phyloP scores from a whole-genome alignment of 306 rosid species.

The Aeschynomene evenia region DNA sequence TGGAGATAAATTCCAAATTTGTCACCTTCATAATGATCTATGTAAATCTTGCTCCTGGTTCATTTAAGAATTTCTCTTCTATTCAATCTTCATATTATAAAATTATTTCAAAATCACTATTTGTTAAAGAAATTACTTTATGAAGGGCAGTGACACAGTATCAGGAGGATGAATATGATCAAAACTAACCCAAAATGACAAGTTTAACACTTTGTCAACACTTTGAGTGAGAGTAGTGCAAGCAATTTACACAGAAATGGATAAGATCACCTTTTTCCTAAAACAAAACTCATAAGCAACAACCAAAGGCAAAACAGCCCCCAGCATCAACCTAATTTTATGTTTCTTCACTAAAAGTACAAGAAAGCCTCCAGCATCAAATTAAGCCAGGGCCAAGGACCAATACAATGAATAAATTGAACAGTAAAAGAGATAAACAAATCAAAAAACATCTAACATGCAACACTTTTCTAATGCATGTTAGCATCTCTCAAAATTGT shows the following conservation, averaged over 20 bases:
- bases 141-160: not conserved
- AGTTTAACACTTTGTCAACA: not conserved
- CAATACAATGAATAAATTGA: constrained; percentile 34
- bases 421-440: constrained; percentile 7
- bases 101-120: not conserved
- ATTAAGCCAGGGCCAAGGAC: constrained; percentile 40
- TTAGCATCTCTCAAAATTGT: constrained; percentile 55
- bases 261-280: not conserved
- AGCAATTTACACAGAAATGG: not conserved
- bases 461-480: constrained; percentile 33
- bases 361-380: constrained; percentile 41
- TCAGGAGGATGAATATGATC: not conserved
- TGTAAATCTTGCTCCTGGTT: no score
- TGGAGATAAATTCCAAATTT: no score
- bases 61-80: no score
- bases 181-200: not conserved
- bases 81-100: not conserved
- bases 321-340: constrained; percentile 24
- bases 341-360: constrained; percentile 31
- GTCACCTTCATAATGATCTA: constrained; percentile 1
- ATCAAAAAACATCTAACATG: constrained; percentile 31
- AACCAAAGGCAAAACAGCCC: constrained; percentile 14
- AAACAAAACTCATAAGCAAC: constrained; percentile 8
- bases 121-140: not conserved
- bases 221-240: not conserved